Base-by-base conservation (phyloP, 2,329 filamentous ascomycete species). In the Ceratocystis diversiconidia region DNA sequence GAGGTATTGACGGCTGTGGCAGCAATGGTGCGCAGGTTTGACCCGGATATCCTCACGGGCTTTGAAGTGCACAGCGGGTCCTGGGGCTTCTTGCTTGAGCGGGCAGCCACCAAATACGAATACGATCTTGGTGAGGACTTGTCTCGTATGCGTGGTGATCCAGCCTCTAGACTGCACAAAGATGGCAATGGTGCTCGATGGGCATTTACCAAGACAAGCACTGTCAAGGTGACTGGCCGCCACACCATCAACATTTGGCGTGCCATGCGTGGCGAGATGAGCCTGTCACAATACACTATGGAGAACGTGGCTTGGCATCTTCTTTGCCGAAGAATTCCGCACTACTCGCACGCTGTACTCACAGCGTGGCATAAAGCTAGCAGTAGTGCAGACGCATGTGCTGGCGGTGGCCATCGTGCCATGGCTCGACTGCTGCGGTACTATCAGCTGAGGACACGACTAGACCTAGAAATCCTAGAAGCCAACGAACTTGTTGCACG, bases 181-280 rank as follows among this genome's bases (percentile, higher is more conserved):
- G 89, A 95, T 28, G 85, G 85, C 61, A 92, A 95, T 30, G 85
- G 85, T 62, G 92, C 96, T 73, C 82, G 85, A 69, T 97, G 92
- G 92, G 92, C 92, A 0, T 96, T 95, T 77, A 94, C 90, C 69
- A 91, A 92, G 64, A 95, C 92, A 0, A 96, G 91, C 1, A 92
- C 90, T 2, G 91, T 97, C 70, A 85, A 86, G 66, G 84, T 99
- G n/a, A 96, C 92, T 0, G 94, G 94, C 4, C 83, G 94, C 68
- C 92, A 97, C 73, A 90, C 95, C 80, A 92, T 99, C 77, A 97
- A 97, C 70, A 88, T 97, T 59, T 97, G 94, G 91, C 84, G 92
- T 70, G 91, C 92, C 0, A 96, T 99, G 92, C 84, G 90, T 66
- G 84, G 87, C n/a, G 92, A 96, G 75, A 76, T 99, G 32, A 95